Base-by-base conservation (phyloP, 169 alveolate species). In the Cryptosporidium xiaoi region DNA sequence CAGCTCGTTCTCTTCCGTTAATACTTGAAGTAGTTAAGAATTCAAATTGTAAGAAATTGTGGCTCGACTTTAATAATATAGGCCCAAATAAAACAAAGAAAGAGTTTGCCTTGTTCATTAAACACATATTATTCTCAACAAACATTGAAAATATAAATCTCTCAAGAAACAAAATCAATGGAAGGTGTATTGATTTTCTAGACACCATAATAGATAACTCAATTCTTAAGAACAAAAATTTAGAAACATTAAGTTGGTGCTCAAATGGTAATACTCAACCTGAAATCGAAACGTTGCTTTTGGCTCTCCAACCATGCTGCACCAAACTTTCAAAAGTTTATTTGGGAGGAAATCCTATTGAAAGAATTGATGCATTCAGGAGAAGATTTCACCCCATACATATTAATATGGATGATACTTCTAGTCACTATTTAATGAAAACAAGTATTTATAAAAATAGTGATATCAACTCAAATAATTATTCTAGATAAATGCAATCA, bases 191-290 rank as follows among this genome's bases (percentile, higher is more conserved):
- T 44, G 87, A 77, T 20, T 77, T 56, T 40, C 64, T 77, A 40
- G 87, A 77, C 29, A 77, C 87, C 1, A 60, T 77, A 10, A 34
- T 77, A 20, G 87, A 62, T 44, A 77, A 62, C 16, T 60, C 13
- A 15, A 13, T 8, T 2, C 18, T 27, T 15, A 77, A 62, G 31
- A 77, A 77, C 36, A 77, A 77, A 48, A 60, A 68, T 27, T 77
- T 77, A n/a, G 87, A 77, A 64, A 77, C 69, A 24, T 27, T 77
- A 20, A 44, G 31, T 8, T 77, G 87, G 87, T 77, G 87, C 33
- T 77, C 87, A 34, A 77, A 77, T 29, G 87, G 71, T 4, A 77
- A 77, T 62, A 77, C 87, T 7, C 87, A 60, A 58, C 87, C 87
- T 24, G 87, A 77, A 46, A 77, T 77, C 20, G 87, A 77, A 5